Percentiles rank a stretch among this genome's conserved stretches.
phyloP scores from a whole-genome alignment of 345 rosid genomes.

The Orychophragmus violaceus region DNA sequence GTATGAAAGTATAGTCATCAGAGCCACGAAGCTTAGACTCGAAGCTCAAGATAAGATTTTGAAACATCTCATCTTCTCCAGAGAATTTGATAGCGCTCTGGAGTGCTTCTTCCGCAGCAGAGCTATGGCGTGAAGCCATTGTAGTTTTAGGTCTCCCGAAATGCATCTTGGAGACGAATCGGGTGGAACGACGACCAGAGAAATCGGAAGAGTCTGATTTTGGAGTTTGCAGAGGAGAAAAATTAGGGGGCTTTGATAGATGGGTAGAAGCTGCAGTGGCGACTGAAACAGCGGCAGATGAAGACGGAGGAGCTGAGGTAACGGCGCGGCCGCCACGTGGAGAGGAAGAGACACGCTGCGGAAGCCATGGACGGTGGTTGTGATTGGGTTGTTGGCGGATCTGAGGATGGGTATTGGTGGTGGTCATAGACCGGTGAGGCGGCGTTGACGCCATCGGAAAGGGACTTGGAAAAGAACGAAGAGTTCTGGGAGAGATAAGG shows the following conservation, averaged over 20 bases:
- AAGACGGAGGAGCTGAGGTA: slow-evolving; percentile 27
- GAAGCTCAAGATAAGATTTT: slow-evolving; percentile 42
- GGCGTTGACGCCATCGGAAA: slow-evolving; percentile 85
- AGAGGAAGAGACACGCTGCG: slow-evolving; percentile 43
- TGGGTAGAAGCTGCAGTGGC: slow-evolving; percentile 23
- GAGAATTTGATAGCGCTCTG: slow-evolving; percentile 41
- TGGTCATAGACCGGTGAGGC: slow-evolving; percentile 65
- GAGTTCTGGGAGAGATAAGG: not conserved
- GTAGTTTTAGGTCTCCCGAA: slow-evolving; percentile 59
- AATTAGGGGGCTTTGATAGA: slow-evolving; percentile 23
- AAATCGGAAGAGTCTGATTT: slow-evolving; percentile 55
- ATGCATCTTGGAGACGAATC: slow-evolving; percentile 82
- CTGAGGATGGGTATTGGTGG: slow-evolving; percentile 51
- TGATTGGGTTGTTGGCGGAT: slow-evolving; percentile 39
- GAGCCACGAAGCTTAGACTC: slow-evolving; percentile 68
- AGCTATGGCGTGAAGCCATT: slow-evolving; percentile 48
- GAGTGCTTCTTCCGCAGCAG: slow-evolving; percentile 70
- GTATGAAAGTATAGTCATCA: slow-evolving; percentile 72
- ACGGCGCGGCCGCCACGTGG: slow-evolving; percentile 38
- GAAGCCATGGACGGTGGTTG: slow-evolving; percentile 34
- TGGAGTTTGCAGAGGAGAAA: slow-evolving; percentile 38
- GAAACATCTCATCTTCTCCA: slow-evolving; percentile 42
- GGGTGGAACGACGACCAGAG: slow-evolving; percentile 86
- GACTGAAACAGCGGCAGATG: not conserved
- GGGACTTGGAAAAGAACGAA: not conserved